Evolutionary conservation across 768 basidiomycete genomes (phyloP).

Genomic region (Mycena venus): DNA sequence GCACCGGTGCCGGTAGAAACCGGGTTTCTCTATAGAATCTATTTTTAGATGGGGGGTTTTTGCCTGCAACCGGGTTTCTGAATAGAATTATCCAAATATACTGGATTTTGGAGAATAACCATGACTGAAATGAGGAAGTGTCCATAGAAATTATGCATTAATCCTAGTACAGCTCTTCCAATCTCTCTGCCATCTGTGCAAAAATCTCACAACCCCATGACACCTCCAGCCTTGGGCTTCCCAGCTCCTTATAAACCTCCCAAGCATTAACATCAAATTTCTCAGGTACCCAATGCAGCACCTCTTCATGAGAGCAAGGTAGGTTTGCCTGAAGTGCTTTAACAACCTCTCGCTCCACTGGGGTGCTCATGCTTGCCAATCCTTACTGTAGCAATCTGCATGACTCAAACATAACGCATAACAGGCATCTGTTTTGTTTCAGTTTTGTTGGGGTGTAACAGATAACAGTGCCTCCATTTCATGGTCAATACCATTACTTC

Average conservation of each 20-base stretch:
- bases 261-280: constrained; percentile 4
- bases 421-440: too few species aligned
- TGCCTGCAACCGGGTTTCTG: too few species aligned
- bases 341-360: background rate
- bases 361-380: background rate
- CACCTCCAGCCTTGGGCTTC: constrained; percentile 6
- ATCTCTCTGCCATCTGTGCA: background rate
- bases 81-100: too few species aligned
- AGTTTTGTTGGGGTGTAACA: too few species aligned
- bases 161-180: too few species aligned
- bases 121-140: background rate
- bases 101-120: background rate
- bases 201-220: constrained; percentile 21
- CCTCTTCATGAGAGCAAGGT: constrained; percentile 3
- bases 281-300: constrained; percentile 19
- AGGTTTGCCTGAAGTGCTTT: background rate
- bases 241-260: constrained; percentile 5
- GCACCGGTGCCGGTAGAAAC: too few species aligned
- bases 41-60: too few species aligned
- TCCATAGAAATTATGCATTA: too few species aligned
- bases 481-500: too few species aligned
- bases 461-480: too few species aligned
- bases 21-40: too few species aligned
- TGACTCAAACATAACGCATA: too few species aligned
- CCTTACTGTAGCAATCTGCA: background rate